Base-by-base conservation (phyloP, 257 asterid genomes). In the Leonotis leonurus region DNA sequence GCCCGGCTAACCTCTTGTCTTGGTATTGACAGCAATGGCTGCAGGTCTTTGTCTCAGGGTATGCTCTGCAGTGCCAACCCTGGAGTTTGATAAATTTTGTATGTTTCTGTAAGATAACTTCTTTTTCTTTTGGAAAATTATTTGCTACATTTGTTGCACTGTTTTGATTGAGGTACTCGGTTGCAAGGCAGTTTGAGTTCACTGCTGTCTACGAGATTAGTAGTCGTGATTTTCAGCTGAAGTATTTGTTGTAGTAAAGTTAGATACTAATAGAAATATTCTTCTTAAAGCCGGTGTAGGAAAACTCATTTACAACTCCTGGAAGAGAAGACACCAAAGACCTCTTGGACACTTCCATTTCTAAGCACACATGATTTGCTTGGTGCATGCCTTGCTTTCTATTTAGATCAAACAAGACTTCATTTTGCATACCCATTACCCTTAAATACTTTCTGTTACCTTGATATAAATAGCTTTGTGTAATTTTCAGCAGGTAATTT, bases 11-110 rank as follows among this genome's bases (percentile, higher is more conserved):
- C 95, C 21, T 88, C 89, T 1, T 82, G 95, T 75, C 92, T 91
- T 2, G 90, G 92, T 21, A 55, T 80, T 29, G 94, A 88, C 73
- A 64, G 87, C 53, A 80, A 67, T 14, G 90, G 95, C 72, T 88
- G 94, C 69, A 77, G 98, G 68, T 91, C 98, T 37, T 75, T 88
- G 90, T 88, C 98, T 88, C 92, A 88, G 96, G 98, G 98, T 91
- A 88, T 88, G 98, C 81, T 91, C 67, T 85, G 89, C 95, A 76
- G 91, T 88, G 90, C 97, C 82, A 82, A 84, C 78, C 82, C 96
- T 73, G 98, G 98, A 75, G 96, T 91, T 91, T 91, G 98, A 91
- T 83, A 77, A 24, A 73, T 57, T 84, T 75, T 76, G 49, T 84
- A 67, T 82, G 64, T 78, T 80, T 89, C 79, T 70, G 90, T 82